Evolutionary conservation across 1,284 basidiomycete species (phyloP).

Genomic region (Sporisorium iseilematis-ciliati): DNA sequence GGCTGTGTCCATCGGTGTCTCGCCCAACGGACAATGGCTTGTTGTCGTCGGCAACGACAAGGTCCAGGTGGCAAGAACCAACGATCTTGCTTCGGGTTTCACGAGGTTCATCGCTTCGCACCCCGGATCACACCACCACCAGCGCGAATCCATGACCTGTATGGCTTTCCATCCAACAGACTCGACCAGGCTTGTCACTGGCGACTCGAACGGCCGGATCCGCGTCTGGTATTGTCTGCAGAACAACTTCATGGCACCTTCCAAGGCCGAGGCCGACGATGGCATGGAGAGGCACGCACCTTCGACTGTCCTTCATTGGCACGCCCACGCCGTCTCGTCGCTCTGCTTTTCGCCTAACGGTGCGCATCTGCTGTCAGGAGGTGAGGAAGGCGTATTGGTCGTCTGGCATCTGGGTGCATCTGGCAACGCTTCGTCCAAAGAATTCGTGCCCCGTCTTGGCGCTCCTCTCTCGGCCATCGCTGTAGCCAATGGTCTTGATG

Average conservation of each 20-base stretch:
- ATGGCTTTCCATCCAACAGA: slow-evolving; percentile 89
- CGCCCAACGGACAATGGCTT: slow-evolving; percentile 83
- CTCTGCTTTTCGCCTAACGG: slow-evolving; percentile 90
- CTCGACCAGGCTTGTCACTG: slow-evolving; percentile 89
- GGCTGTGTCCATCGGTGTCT: slow-evolving; percentile 74
- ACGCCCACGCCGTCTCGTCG: slow-evolving; percentile 92
- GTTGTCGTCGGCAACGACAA: slow-evolving; percentile 84
- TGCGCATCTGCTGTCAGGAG: slow-evolving; percentile 91
- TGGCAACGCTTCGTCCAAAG: slow-evolving; percentile 51
- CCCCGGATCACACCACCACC: slow-evolving; percentile 29
- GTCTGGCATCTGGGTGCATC: slow-evolving; percentile 80
- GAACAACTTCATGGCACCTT: slow-evolving; percentile 47
- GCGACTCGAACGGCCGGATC: slow-evolving; percentile 86
- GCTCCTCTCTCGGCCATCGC: slow-evolving; percentile 77
- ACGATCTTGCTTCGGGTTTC: slow-evolving; percentile 72
- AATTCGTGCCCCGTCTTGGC: slow-evolving; percentile 89
- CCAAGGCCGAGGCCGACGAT: slow-evolving; percentile 42
- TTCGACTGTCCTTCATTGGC: slow-evolving; percentile 93
- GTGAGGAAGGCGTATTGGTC: slow-evolving; percentile 94
- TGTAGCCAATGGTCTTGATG: slow-evolving; percentile 74
- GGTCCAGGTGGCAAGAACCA: slow-evolving; percentile 76
- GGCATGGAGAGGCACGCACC: slow-evolving; percentile 72
- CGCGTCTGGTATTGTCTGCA: slow-evolving; percentile 89
- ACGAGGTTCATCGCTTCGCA: slow-evolving; percentile 79
- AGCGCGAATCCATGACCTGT: slow-evolving; percentile 77